Evolutionary conservation across 345 rosid species (phyloP).

Genomic region (Euphorbia lathyris): DNA sequence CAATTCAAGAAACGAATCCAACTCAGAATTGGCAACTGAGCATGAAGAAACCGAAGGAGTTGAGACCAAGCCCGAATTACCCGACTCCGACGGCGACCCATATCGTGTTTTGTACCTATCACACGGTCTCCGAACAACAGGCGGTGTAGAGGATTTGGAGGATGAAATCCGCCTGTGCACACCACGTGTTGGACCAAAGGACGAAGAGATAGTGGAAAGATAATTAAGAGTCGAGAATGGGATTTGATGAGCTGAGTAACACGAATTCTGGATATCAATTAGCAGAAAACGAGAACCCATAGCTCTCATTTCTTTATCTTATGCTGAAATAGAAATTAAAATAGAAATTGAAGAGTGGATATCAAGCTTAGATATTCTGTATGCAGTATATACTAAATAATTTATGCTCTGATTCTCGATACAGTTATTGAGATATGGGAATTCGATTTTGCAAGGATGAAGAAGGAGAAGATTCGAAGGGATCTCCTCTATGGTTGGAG

Average conservation of each 20-base stretch:
- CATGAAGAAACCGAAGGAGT: slow-evolving; percentile 21
- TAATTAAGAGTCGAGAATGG: slow-evolving; percentile 41
- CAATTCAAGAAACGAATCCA: slow-evolving; percentile 70
- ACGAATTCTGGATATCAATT: slow-evolving; percentile 68
- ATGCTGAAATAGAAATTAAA: too few species aligned
- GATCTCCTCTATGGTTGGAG: slow-evolving; percentile 51
- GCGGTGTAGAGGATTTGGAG: slow-evolving; percentile 38
- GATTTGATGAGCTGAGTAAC: slow-evolving; percentile 47
- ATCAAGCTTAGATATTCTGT: too few species aligned
- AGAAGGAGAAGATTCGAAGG: slow-evolving; percentile 63
- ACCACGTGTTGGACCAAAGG: slow-evolving; percentile 61
- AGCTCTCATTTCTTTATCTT: slow-evolving; percentile 54
- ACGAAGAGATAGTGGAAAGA: slow-evolving; percentile 46
- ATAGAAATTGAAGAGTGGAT: too few species aligned
- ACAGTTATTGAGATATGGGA: too few species aligned
- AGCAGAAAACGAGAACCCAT: slow-evolving; percentile 56
- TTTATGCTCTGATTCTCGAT: too few species aligned
- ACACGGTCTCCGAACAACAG: slow-evolving; percentile 50
- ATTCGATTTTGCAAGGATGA: slow-evolving; percentile 13
- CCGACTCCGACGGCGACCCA: slow-evolving; percentile 36
- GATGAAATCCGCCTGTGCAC: slow-evolving; percentile 42
- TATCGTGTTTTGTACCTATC: slow-evolving; percentile 39
- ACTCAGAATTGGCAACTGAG: slow-evolving; percentile 39
- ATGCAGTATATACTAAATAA: too few species aligned
- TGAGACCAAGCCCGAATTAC: slow-evolving; percentile 11